Conservation (phyloP, 148 eudicot genomes). For the Persicaria tinctoria region DNA sequence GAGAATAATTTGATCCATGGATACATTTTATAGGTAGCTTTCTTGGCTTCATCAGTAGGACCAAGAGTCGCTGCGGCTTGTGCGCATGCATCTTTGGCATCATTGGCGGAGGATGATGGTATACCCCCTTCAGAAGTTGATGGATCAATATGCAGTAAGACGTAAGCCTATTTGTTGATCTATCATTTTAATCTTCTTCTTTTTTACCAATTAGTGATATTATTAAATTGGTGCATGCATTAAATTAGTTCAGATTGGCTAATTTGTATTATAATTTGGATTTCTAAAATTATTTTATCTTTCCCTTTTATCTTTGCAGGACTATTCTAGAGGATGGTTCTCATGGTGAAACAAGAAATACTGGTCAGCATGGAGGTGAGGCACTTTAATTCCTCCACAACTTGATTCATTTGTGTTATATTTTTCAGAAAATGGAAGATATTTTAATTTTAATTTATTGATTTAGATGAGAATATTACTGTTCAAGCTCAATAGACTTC, state of each 20-base stretch:
- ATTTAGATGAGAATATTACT: slow-evolving; percentile 31
- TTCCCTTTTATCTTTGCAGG: not conserved
- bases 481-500: slow-evolving; percentile 27
- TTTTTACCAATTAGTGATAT: not conserved
- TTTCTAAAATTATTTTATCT: no score
- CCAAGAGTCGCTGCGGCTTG: slow-evolving; percentile 98
- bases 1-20: not conserved
- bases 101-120: slow-evolving; percentile 45
- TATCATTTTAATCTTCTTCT: not conserved
- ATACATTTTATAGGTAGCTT: slow-evolving; percentile 56
- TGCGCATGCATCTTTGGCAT: slow-evolving; percentile 88
- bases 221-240: no score
- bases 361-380: slow-evolving; percentile 37
- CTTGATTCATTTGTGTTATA: not conserved
- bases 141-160: slow-evolving; percentile 29
- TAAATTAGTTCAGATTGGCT: no score
- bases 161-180: slow-evolving; percentile 28
- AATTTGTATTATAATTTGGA: no score
- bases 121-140: slow-evolving; percentile 17
- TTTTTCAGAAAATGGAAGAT: not conserved
- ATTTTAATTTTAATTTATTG: not conserved
- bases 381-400: not conserved
- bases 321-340: not conserved
- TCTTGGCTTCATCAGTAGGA: slow-evolving; percentile 86
- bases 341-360: slow-evolving; percentile 9